These are phyloP conservation scores for Hippophae rhamnoides DNA, from an alignment of 306 rosid genomes.

Conservation along the genomic window DNA sequence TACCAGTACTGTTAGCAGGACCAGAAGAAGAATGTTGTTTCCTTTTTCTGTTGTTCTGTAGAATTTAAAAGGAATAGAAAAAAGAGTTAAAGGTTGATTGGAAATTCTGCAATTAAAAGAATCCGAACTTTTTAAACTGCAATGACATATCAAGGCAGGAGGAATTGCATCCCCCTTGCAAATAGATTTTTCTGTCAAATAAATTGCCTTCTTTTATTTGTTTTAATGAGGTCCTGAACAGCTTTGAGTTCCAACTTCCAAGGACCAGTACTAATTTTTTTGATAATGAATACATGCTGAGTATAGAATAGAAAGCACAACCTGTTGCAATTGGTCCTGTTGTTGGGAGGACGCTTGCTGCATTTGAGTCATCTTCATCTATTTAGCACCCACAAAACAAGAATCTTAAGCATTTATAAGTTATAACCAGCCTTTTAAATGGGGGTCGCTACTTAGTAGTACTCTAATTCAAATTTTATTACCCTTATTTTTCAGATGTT, in stretches of 20 bases:
- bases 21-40: constrained; percentile 90
- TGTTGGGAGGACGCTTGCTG: constrained; percentile 77
- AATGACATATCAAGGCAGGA: constrained; percentile 13
- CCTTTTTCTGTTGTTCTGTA: constrained; percentile 76
- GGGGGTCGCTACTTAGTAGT: neutral
- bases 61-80: neutral
- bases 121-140: constrained; percentile 14
- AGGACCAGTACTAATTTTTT: too few species aligned
- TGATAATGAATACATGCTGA: neutral
- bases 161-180: neutral
- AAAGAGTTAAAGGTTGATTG: constrained; percentile 14
- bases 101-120: constrained; percentile 3
- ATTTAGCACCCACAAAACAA: constrained; percentile 26
- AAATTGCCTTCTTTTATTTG: neutral
- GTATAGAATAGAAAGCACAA: constrained; percentile 17
- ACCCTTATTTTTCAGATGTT: too few species aligned
- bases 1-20: constrained; percentile 84
- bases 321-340: constrained; percentile 76
- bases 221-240: too few species aligned
- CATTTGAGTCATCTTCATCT: constrained; percentile 71
- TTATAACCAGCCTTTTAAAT: neutral
- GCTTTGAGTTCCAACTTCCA: too few species aligned
- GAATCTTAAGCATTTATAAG: neutral
- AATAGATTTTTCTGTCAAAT: constrained; percentile 4
- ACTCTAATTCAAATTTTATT: too few species aligned